A percentile compares a stretch with the other conserved stretches of the same genome.
These are phyloP conservation scores for Pelargonium fulgidum DNA, from an alignment of 441 rosid species.

Conservation along the genomic window DNA sequence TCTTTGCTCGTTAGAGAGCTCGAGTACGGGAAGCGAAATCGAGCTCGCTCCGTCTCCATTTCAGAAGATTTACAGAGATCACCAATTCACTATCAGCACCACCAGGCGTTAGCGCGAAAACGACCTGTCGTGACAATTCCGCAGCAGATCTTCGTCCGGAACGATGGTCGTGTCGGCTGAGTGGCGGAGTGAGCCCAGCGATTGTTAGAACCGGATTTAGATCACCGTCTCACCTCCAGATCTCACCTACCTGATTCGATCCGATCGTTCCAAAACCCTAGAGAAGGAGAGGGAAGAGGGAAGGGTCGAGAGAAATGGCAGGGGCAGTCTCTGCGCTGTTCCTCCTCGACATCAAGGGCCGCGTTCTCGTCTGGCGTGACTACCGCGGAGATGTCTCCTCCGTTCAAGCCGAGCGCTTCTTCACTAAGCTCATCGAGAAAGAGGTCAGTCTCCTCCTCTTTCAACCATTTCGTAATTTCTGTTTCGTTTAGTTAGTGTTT, in stretches of 20 bases:
- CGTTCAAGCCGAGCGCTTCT: slow-evolving; percentile 87
- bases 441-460: slow-evolving; percentile 40
- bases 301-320: slow-evolving; percentile 36
- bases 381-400: slow-evolving; percentile 94
- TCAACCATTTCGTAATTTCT: not conserved
- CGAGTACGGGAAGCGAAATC: not conserved
- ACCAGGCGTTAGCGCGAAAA: not conserved
- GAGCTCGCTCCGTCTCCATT: not conserved
- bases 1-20: not conserved
- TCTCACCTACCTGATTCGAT: slow-evolving; percentile 5
- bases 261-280: not conserved
- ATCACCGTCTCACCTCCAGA: not conserved
- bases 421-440: slow-evolving; percentile 95
- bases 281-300: not conserved
- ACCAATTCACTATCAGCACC: not conserved
- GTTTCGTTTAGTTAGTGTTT: not conserved
- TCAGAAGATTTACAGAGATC: not conserved
- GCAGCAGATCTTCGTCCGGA: not conserved
- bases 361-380: slow-evolving; percentile 95
- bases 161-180: not conserved
- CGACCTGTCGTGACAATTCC: not conserved
- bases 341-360: slow-evolving; percentile 91
- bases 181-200: not conserved
- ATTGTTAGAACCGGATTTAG: not conserved
- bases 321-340: slow-evolving; percentile 98